Conservation (phyloP, 2,329 filamentous ascomycete species). For the Furcasterigmium furcatum region DNA sequence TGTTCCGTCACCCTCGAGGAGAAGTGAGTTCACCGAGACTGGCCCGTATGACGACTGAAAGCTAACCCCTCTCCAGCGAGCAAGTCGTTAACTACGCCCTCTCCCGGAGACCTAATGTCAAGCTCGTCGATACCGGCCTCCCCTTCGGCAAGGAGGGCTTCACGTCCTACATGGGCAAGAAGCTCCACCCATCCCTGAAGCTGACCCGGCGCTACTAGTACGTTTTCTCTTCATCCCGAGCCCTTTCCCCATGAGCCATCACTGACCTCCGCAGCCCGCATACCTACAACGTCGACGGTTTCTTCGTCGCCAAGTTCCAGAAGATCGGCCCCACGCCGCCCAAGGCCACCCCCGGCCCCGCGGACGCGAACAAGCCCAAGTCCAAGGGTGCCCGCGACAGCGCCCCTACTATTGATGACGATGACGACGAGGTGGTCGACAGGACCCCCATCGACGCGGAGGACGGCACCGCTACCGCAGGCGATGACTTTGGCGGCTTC, state of each 20-base stretch:
- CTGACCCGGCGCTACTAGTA: conserved; percentile 77
- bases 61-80: conserved; percentile 54
- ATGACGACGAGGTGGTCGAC: conserved; percentile 53
- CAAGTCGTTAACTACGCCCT: conserved; percentile 92
- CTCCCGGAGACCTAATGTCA: conserved; percentile 87
- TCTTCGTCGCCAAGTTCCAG: conserved; percentile 97
- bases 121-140: conserved; percentile 86
- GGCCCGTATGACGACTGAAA: background rate
- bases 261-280: conserved; percentile 50
- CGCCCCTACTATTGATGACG: conserved; percentile 14
- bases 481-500: conserved; percentile 65
- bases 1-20: conserved; percentile 94
- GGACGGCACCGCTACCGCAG: conserved; percentile 27
- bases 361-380: conserved; percentile 27
- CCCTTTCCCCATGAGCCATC: too few relatives aligned
- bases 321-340: conserved; percentile 78
- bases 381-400: conserved; percentile 6
- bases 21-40: conserved; percentile 24
- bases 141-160: conserved; percentile 92
- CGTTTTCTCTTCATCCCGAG: background rate
- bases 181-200: conserved; percentile 81
- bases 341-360: conserved; percentile 34
- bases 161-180: conserved; percentile 85
- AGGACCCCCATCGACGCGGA: conserved; percentile 62
- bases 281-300: conserved; percentile 92